Conservation (phyloP, 805 yeast genomes). For the Hanseniaspora guilliermondii region DNA sequence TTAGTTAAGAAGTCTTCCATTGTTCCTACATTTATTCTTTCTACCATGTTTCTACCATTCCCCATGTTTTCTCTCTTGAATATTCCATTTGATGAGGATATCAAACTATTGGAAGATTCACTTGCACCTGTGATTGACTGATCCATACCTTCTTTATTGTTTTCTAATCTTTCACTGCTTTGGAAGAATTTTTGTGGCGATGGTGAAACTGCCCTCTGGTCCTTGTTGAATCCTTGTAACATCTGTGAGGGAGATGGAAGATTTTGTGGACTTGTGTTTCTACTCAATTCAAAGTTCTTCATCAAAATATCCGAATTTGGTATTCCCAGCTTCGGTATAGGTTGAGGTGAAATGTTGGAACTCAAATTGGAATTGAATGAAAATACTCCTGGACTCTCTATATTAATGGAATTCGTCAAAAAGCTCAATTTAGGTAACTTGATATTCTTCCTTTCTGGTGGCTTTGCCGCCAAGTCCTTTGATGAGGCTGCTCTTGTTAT, state of each 20-base stretch:
- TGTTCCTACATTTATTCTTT: constrained; percentile 11
- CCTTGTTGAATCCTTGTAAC: not conserved
- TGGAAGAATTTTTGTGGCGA: not conserved
- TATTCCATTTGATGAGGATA: not conserved
- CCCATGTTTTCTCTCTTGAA: not conserved
- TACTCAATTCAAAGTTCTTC: not conserved
- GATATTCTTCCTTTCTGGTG: not conserved
- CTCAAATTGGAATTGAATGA: not conserved
- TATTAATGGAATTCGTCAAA: not conserved
- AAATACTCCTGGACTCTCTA: not conserved
- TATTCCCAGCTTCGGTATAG: not conserved
- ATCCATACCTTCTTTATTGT: not conserved
- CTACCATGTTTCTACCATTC: constrained; percentile 10
- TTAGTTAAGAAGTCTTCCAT: constrained; percentile 13
- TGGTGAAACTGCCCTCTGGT: not conserved
- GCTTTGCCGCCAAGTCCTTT: not conserved
- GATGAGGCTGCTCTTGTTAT: not conserved
- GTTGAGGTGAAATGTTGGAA: not conserved
- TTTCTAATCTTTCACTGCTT: constrained; percentile 6
- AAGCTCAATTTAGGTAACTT: not conserved
- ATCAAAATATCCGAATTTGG: not conserved
- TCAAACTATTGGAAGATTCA: not conserved
- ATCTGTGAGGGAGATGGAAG: not conserved
- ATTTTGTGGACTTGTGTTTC: not conserved
- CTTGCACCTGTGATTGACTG: not conserved